Evolutionary conservation across 2,329 filamentous ascomycete species (phyloP).

Genomic region (Phyllachora maydis): DNA sequence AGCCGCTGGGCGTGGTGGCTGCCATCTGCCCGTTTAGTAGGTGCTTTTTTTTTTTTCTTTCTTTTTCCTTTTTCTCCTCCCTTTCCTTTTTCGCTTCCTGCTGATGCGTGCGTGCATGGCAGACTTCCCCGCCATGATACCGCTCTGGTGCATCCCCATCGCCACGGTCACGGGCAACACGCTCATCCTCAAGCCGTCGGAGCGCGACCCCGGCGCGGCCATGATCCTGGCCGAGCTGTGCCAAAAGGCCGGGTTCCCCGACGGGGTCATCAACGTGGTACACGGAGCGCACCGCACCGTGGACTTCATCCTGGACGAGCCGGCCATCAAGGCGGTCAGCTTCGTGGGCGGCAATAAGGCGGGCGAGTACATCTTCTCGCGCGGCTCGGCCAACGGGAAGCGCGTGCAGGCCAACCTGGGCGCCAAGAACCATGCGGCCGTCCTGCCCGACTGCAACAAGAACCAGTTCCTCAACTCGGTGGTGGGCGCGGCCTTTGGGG

Average conservation of each 20-base stretch:
- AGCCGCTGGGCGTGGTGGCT: constrained; percentile 63
- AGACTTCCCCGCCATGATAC: constrained; percentile 88
- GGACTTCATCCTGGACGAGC: constrained; percentile 72
- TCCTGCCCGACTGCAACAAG: constrained; percentile 76
- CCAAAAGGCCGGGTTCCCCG: constrained; percentile 62
- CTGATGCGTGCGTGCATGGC: no score
- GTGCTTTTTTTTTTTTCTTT: no score
- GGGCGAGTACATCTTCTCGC: constrained; percentile 67
- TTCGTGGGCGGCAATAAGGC: constrained; percentile 81
- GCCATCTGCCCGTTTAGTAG: constrained; percentile 76
- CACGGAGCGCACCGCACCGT: constrained; percentile 67
- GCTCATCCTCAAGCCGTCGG: constrained; percentile 67
- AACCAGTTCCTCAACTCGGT: constrained; percentile 76
- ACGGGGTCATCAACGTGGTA: constrained; percentile 65
- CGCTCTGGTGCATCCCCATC: constrained; percentile 76
- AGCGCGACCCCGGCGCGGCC: constrained; percentile 64
- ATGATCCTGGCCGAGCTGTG: constrained; percentile 73
- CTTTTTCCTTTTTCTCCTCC: constrained; percentile 2
- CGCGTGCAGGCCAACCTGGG: constrained; percentile 75
- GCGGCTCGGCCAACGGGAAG: constrained; percentile 69
- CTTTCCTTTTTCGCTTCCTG: background rate
- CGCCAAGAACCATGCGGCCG: constrained; percentile 73
- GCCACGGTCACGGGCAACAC: constrained; percentile 73
- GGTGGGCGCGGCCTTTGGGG: constrained; percentile 66
- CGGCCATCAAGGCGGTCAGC: constrained; percentile 66